phyloP scores from a whole-genome alignment of 2,329 filamentous ascomycete genomes.

The Chaetomium globosum region DNA sequence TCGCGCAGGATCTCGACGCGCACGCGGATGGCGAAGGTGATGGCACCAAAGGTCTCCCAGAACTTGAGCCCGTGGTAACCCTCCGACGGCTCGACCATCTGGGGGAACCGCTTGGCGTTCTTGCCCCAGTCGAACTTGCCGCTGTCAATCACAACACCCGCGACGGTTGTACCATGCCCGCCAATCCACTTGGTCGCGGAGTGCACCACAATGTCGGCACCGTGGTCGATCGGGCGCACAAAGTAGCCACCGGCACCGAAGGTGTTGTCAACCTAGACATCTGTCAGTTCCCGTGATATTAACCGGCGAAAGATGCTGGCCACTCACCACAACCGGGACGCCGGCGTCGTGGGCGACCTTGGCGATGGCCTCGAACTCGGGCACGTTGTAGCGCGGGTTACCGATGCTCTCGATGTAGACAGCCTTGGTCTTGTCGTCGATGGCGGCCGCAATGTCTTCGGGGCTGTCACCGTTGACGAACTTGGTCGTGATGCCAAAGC shows the following conservation, averaged over 20 bases:
- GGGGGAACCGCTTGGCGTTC: constrained; percentile 81
- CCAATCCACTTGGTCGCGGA: constrained; percentile 97
- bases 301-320: neutral
- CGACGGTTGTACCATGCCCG: constrained; percentile 90
- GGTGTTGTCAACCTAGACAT: constrained; percentile 80
- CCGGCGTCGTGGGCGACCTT: constrained; percentile 73
- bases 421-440: constrained; percentile 92
- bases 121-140: constrained; percentile 95
- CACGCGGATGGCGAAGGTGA: constrained; percentile 80
- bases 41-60: constrained; percentile 84
- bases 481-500: constrained; percentile 85
- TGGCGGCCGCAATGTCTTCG: constrained; percentile 76
- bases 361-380: constrained; percentile 84
- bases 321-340: constrained; percentile 63
- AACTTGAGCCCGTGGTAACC: constrained; percentile 94
- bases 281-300: neutral
- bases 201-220: constrained; percentile 91
- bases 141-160: constrained; percentile 80
- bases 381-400: constrained; percentile 91
- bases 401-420: constrained; percentile 91
- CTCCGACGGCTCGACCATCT: constrained; percentile 84
- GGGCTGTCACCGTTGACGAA: constrained; percentile 81
- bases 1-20: constrained; percentile 91
- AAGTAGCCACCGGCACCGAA: constrained; percentile 94
- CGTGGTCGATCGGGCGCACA: constrained; percentile 81